Evolutionary conservation across 2,329 filamentous ascomycete genomes (phyloP).

Genomic region (Trichoderma oligosporum): DNA sequence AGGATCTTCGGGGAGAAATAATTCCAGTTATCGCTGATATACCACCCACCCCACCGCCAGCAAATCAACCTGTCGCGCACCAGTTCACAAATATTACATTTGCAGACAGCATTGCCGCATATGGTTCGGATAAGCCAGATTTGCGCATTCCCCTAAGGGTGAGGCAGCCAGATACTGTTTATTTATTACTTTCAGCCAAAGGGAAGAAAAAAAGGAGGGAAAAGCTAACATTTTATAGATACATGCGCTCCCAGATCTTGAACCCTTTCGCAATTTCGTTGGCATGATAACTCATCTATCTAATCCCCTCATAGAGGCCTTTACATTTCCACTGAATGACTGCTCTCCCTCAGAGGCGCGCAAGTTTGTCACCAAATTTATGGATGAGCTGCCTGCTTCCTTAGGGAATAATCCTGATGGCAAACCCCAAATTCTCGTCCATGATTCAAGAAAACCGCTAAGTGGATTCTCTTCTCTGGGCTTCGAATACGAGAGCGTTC

Average conservation of each 20-base stretch:
- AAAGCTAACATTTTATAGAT: conserved; percentile 49
- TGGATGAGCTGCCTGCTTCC: conserved; percentile 58
- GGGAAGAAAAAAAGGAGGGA: too few relatives aligned
- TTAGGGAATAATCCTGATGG: conserved; percentile 69
- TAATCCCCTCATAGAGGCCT: conserved; percentile 69
- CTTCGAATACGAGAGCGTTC: conserved; percentile 57
- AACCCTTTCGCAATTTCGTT: conserved; percentile 57
- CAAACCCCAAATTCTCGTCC: conserved; percentile 74
- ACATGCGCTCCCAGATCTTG: conserved; percentile 56
- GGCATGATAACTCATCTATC: conserved; percentile 69
- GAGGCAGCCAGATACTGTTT: conserved; percentile 22
- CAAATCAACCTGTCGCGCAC: conserved; percentile 28
- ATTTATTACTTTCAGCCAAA: neutral
- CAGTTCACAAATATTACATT: conserved; percentile 36
- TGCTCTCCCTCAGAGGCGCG: conserved; percentile 51
- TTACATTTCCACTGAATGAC: conserved; percentile 60
- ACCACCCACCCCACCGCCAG: conserved; percentile 14
- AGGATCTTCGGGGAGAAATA: conserved; percentile 48
- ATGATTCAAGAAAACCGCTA: conserved; percentile 69
- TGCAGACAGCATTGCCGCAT: conserved; percentile 62
- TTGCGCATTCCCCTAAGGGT: conserved; percentile 68
- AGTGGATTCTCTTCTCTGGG: conserved; percentile 75
- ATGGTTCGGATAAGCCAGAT: conserved; percentile 92
- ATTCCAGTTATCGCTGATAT: conserved; percentile 33
- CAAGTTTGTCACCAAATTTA: conserved; percentile 64